Evolutionary conservation across 1,284 basidiomycete genomes (phyloP), one percentile per base, ranked within the genome.

Genomic region (Vanrija humicola): DNA sequence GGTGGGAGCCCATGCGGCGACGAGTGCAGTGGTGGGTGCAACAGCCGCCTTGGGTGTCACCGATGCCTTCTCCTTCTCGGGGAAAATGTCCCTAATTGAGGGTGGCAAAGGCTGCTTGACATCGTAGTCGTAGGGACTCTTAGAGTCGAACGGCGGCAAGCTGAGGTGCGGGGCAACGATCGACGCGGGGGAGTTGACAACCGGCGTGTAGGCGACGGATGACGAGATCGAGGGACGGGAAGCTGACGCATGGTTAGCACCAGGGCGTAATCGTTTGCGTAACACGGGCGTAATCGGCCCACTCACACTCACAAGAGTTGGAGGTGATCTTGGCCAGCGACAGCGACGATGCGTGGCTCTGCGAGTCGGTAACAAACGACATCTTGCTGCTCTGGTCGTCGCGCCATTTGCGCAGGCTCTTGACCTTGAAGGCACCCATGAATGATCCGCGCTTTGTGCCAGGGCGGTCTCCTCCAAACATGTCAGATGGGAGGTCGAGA

Each of bases 351-450:
- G 43, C 14, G 19, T 29, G 7, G 19, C 45, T 50, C 18, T 38
- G 28, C 25, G 54, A 29, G 28, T 59, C 53, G 38, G 55, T 52
- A 18, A 52, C 23, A 28, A 53, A 40, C 16, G 49, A 47, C 16
- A 25, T 15, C 21, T 43, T 42, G 14, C 48, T 42, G 55, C 53
- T 61, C 46, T 47, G 40, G 45, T 61, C 59, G 48, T 61, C 59
- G 39, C 55, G 48, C 51, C 48, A 59, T 18, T 54, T 54, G 19
- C 57, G 50, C 23, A 62, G 54, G 8, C 57, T 52, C 55, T 56
- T 62, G 43, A 64, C 45, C 52, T 62, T 62, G 61, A 67, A 59
- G 6, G 64, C 59, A 18, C 59, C 55, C 56, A 67, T 64, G 29
- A 69, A 26, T 2, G 63, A 63, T 8, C 62, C 61, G 46, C 64